Conservation (phyloP, 257 asterid genomes). For the Solanum dulcamara region DNA sequence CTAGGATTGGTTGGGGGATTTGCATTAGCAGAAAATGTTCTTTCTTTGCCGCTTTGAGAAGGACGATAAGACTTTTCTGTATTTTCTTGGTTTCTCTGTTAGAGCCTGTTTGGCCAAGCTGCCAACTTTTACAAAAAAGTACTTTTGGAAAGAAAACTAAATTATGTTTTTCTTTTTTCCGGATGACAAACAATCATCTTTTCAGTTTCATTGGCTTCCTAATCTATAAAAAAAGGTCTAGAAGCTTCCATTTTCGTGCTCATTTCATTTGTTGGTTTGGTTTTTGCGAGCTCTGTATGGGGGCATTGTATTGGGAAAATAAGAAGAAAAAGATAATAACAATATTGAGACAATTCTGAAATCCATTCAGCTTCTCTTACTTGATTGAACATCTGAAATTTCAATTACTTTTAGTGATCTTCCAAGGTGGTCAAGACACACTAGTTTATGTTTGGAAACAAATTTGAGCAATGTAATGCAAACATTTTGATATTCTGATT, state of each 20-base stretch:
- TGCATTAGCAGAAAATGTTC: background rate
- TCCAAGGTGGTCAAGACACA: background rate
- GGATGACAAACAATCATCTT: background rate
- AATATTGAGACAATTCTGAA: background rate
- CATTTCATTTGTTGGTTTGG: background rate
- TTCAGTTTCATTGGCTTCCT: background rate
- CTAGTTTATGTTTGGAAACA: conserved; percentile 31
- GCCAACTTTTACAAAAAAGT: no score
- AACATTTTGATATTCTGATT: background rate
- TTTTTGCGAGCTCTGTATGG: background rate
- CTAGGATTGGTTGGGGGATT: no score
- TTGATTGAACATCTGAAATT: background rate
- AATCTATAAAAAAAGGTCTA: background rate
- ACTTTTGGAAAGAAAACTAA: background rate
- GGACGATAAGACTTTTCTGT: no score
- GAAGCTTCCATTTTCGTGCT: background rate
- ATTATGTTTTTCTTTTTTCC: background rate
- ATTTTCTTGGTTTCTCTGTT: no score
- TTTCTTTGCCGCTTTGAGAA: background rate
- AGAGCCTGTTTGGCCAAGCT: background rate
- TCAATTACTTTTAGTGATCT: background rate
- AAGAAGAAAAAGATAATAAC: background rate
- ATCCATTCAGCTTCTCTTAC: background rate
- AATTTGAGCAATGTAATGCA: conserved; percentile 49
- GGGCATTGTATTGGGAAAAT: background rate